These are phyloP conservation scores for Stagonosporopsis tanaceti DNA, from an alignment of 2,329 filamentous ascomycete genomes.

Conservation along the genomic window DNA sequence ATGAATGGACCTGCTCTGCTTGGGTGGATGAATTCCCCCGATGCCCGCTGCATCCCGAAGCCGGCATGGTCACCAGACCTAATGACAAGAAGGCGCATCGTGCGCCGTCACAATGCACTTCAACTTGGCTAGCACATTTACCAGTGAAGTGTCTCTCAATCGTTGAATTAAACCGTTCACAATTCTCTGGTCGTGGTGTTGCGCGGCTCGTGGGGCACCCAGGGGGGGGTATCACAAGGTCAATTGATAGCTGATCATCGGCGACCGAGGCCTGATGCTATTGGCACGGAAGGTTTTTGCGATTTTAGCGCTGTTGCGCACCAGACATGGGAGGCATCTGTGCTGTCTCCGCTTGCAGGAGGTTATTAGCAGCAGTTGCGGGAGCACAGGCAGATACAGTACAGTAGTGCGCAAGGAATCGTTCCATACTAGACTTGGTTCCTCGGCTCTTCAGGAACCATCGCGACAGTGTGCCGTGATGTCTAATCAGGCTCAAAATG, in stretches of 20 bases:
- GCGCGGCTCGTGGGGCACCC: slow-evolving; percentile 12
- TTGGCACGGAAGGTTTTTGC: slow-evolving; percentile 29
- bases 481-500: slow-evolving; percentile 22
- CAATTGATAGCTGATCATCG: slow-evolving; percentile 29
- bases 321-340: slow-evolving; percentile 8
- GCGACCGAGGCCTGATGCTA: slow-evolving; percentile 39
- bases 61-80: slow-evolving; percentile 7
- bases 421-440: slow-evolving; percentile 10
- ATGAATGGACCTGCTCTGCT: slow-evolving; percentile 14
- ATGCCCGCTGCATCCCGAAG: slow-evolving; percentile 19
- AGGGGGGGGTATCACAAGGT: slow-evolving; percentile 16
- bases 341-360: slow-evolving; percentile 21
- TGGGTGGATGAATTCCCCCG: slow-evolving; percentile 10
- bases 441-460: slow-evolving; percentile 5
- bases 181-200: slow-evolving; percentile 4
- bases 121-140: slow-evolving; percentile 9
- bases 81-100: slow-evolving; percentile 7
- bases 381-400: background rate
- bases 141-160: background rate
- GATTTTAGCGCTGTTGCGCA: slow-evolving; percentile 7
- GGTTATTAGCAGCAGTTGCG: slow-evolving; percentile 6
- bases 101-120: slow-evolving; percentile 11
- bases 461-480: slow-evolving; percentile 8
- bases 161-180: slow-evolving; percentile 2
- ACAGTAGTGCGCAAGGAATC: slow-evolving; percentile 1